Base-by-base conservation (phyloP, 2,329 filamentous ascomycete genomes). In the Periconia sp. region DNA sequence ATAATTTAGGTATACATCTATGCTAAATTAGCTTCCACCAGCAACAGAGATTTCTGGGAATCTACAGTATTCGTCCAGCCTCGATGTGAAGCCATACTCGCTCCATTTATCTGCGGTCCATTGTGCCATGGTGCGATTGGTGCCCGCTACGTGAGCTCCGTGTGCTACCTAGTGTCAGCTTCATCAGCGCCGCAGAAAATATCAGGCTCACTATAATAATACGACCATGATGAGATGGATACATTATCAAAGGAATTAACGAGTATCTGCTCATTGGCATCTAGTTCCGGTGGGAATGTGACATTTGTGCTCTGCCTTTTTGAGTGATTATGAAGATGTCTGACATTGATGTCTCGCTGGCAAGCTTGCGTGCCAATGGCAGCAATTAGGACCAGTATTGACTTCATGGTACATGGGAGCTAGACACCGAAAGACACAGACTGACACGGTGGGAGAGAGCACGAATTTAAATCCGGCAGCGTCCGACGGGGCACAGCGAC, bases 241-340 rank as follows among this genome's bases (percentile, higher is more conserved):
- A 61, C 65, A 40, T 68, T 67, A 44, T 73, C 69, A 40, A 74
- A 73, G 3, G 70, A 72, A 37, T 69, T 63, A 23, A 71, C 46
- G 31, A 74, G 53, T n/a, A 71, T 59, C 35, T 68, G 54, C 45
- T 74, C 71, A 35, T 71, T 61, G 1, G 59, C 42, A 29, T 69
- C 64, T 26, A 72, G 49, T 0, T 56, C 54, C 9, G 66, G 65
- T 15, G 68, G 67, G 30, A 69, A 69, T 2, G 57, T 54, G 5
- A 45, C 43, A 37, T 53, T 57, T 19, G 24, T 48, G 26, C 29
- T 46, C 24, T 68, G 62, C 22, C 64, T 58, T 43, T 66, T 68
- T 13, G 57, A 44, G 44, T 57, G 53, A 12, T 36, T 42, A 33
- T 61, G 57, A 34, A 59, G 57, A 17, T 52, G 48, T 12, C 53